These are phyloP conservation scores for Quercus cerris DNA, from an alignment of 306 rosid genomes.

Conservation along the genomic window DNA sequence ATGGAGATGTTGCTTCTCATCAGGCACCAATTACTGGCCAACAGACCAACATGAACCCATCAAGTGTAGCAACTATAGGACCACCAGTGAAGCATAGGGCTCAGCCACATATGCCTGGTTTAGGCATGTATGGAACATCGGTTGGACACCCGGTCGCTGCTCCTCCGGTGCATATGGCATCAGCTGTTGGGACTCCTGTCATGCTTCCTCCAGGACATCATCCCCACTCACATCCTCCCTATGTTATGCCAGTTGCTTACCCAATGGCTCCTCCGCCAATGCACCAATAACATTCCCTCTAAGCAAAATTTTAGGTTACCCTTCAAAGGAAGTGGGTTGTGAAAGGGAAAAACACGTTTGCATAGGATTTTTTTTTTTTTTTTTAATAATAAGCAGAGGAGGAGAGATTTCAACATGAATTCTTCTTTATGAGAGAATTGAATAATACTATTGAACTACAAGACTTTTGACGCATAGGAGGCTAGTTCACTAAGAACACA, in stretches of 20 bases:
- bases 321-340: background rate
- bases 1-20: constrained; percentile 57
- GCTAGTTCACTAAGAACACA: background rate
- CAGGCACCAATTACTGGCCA: constrained; percentile 90
- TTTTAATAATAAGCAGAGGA: no score
- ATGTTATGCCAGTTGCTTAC: constrained; percentile 86
- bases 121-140: constrained; percentile 90
- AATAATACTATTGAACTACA: no score
- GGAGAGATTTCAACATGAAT: no score
- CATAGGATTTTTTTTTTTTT: no score
- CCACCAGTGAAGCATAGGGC: constrained; percentile 64
- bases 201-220: constrained; percentile 83
- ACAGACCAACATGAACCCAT: constrained; percentile 43
- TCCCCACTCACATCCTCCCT: constrained; percentile 54
- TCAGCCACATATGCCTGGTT: constrained; percentile 62
- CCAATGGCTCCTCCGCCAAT: constrained; percentile 95
- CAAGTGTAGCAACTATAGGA: constrained; percentile 49
- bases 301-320: constrained; percentile 22
- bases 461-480: background rate
- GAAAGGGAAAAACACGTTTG: constrained; percentile 16
- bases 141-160: constrained; percentile 85
- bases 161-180: constrained; percentile 76
- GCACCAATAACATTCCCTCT: constrained; percentile 58
- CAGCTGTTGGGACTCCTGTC: constrained; percentile 94
- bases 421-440: no score